Base-by-base conservation (phyloP, 306 rosid genomes). In the Bauhinia variegata region DNA sequence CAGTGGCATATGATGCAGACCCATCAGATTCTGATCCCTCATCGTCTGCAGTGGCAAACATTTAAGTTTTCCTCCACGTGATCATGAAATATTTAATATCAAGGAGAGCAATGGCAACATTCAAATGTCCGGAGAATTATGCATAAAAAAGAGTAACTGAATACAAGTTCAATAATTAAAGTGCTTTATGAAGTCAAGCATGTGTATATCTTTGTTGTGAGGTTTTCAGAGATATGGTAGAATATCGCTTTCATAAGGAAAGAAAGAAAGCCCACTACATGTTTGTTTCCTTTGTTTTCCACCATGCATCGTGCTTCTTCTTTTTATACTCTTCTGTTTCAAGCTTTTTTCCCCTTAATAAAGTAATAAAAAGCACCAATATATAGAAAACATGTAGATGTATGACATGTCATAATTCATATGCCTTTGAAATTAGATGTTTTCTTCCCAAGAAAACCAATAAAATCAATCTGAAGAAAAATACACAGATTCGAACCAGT, bases 11-110 rank as follows among this genome's bases (percentile, higher is more conserved):
- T 13, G 95, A 72, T 71, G 68, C 64, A 48, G 89, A 78, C 55
- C 79, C 86, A 55, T 65, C 76, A 43, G 88, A 88, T 77, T 74
- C 91, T 36, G 97, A 83, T 58, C 82, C 84, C 14, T 88, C 98
- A 5, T 86, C 97, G 62, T 83, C 96, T 93, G 86, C 65, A 81
- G 73, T 65, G 68, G 15, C 52, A 54, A 6, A 74, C 54, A 46
- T 41, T 68, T 6, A 70, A 58, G 63, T 53, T 12, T 18, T 48
- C 11, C 28, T 30, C 28, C 53, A 13, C 32, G 12, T 34, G 60
- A 54, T 42, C 66, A 32, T 23, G 47, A 3, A 41, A 3, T 73
- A 23, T 23, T 46, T n/a, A 18, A 52, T 73, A 56, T 50, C 54
- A 55, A 50, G 13, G 17, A 68, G 39, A 36, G 31, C 50, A 54